Conservation (phyloP, 1,284 basidiomycete species). For the Ustilago loliicola region DNA sequence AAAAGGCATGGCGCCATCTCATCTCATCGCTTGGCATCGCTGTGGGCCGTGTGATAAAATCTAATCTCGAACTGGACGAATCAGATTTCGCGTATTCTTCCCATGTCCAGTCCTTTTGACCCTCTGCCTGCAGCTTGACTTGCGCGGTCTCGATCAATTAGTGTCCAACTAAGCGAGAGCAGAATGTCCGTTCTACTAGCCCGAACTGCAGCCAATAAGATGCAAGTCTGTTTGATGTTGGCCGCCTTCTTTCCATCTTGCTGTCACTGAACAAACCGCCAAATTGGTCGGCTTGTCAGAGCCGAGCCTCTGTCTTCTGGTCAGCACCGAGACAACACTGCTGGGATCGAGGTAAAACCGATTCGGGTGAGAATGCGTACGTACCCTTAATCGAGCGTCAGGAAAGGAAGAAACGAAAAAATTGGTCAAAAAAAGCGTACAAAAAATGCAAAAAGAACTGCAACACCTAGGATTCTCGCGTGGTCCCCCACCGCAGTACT, state of each 20-base stretch:
- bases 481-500: constrained; percentile 88
- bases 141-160: constrained; percentile 1
- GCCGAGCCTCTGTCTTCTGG: too few species aligned
- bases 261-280: too few species aligned
- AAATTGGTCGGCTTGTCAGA: too few species aligned
- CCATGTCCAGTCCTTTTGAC: background rate
- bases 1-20: constrained; percentile 5
- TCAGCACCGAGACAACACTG: too few species aligned
- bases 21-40: background rate
- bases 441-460: constrained; percentile 74
- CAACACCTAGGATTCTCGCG: constrained; percentile 84
- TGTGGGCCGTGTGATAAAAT: constrained; percentile 4
- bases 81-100: constrained; percentile 22
- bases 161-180: background rate
- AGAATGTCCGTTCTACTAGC: constrained; percentile 7
- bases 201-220: background rate
- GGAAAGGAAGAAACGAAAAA: too few species aligned
- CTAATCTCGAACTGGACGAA: constrained; percentile 32
- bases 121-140: background rate
- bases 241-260: too few species aligned
- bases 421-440: too few species aligned
- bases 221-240: too few species aligned
- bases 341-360: too few species aligned
- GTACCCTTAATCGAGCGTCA: too few species aligned
- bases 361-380: too few species aligned